Percentiles rank a stretch among this genome's conserved stretches.
These are phyloP conservation scores for Rhododendron kiyosumense DNA, from an alignment of 148 eudicot genomes.

Conservation along the genomic window DNA sequence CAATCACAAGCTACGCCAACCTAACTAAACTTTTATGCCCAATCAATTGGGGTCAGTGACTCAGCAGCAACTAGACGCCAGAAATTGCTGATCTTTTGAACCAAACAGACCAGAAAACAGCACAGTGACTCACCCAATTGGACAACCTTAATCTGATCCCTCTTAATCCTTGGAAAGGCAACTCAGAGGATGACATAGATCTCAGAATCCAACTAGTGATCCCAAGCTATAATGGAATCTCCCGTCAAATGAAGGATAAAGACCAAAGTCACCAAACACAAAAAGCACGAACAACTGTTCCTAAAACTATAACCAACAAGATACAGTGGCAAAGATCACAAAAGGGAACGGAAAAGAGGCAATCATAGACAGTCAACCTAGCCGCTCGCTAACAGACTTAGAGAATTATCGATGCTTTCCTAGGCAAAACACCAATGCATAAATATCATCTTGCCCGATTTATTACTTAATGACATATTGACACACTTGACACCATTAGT, in stretches of 20 bases:
- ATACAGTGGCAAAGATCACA: not conserved
- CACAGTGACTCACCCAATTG: not conserved
- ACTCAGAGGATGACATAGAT: not conserved
- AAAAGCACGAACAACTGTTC: not conserved
- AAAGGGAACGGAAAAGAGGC: not conserved
- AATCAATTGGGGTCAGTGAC: not conserved
- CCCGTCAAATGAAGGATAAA: not conserved
- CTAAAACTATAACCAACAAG: not conserved
- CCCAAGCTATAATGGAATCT: not conserved
- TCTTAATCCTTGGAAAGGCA: not conserved
- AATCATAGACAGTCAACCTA: not conserved
- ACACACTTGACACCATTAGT: not conserved
- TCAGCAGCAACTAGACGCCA: not conserved
- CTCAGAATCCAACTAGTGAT: not conserved
- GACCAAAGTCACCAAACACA: not conserved
- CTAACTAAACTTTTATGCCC: not conserved
- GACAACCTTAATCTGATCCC: not conserved
- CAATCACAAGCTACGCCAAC: not conserved
- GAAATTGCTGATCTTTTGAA: not conserved
- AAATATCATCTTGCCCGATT: not conserved
- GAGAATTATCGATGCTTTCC: not conserved
- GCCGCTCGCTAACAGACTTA: not conserved
- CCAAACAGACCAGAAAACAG: not conserved
- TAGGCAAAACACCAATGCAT: not conserved
- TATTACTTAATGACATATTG: not conserved